These are phyloP conservation scores for Polytrichum formosum DNA, from an alignment of 225 moss, liverwort and hornwort species.

Conservation along the genomic window DNA sequence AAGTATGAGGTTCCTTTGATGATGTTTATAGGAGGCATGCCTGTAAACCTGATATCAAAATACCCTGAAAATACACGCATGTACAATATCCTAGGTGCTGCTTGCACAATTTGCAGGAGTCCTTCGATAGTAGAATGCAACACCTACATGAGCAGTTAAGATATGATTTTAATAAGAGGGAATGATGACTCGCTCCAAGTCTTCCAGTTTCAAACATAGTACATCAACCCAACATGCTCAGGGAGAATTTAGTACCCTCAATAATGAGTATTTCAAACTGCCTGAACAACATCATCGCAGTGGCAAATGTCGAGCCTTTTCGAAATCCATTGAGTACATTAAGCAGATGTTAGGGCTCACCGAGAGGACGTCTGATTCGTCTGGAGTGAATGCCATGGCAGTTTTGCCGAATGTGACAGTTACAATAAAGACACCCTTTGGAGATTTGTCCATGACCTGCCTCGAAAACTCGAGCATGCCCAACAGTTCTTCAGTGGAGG, in stretches of 20 bases:
- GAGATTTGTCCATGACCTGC: conserved; percentile 49
- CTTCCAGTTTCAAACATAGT: no score
- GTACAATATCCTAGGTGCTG: conserved; percentile 70
- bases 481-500: conserved; percentile 59
- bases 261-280: no score
- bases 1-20: conserved; percentile 69
- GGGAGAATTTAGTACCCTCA: no score
- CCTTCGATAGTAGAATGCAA: conserved; percentile 66
- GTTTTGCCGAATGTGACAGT: conserved; percentile 59
- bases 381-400: conserved; percentile 61
- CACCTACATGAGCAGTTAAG: conserved; percentile 29
- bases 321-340: no score
- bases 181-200: no score
- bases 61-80: conserved; percentile 68
- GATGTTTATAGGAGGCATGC: conserved; percentile 68
- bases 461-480: conserved; percentile 75
- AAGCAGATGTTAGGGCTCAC: conserved; percentile 7
- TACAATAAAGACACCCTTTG: conserved; percentile 74
- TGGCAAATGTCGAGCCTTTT: no score
- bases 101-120: conserved; percentile 69
- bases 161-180: no score
- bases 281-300: no score
- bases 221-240: no score
- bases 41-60: conserved; percentile 62
- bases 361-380: conserved; percentile 51